Percentiles rank a stretch among this genome's conserved stretches.
Evolutionary conservation across 2,329 filamentous ascomycete genomes (phyloP).

Genomic region (Alternaria triticimaculans): DNA sequence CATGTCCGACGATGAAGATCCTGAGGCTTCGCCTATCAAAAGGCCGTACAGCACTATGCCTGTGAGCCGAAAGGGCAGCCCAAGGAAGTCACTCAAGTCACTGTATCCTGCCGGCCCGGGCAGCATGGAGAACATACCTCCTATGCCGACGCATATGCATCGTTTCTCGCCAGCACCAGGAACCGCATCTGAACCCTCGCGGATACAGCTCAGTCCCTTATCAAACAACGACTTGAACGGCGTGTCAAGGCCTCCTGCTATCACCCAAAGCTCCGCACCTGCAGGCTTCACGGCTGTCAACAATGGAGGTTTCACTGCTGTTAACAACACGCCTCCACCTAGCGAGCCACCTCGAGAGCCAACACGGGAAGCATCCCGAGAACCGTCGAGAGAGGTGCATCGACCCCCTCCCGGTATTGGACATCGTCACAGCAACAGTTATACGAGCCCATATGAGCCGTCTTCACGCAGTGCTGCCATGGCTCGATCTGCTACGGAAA

Average conservation of each 20-base stretch:
- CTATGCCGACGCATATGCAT: constrained; percentile 26
- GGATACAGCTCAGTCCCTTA: constrained; percentile 36
- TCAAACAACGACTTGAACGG: constrained; percentile 42
- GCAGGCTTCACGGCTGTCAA: constrained; percentile 36
- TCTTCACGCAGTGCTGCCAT: constrained; percentile 21
- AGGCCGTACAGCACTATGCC: constrained; percentile 40
- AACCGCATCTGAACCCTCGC: constrained; percentile 24
- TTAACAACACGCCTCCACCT: constrained; percentile 26
- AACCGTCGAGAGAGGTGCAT: constrained; percentile 17
- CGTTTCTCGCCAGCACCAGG: constrained; percentile 27
- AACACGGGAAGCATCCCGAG: constrained; percentile 19
- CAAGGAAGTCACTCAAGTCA: constrained; percentile 38
- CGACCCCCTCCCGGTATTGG: constrained; percentile 13
- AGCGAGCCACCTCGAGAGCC: constrained; percentile 20
- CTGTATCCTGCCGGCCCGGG: constrained; percentile 26
- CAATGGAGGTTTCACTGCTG: constrained; percentile 30
- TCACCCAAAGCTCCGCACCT: constrained; percentile 15
- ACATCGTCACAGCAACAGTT: constrained; percentile 26
- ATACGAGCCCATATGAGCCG: constrained; percentile 41
- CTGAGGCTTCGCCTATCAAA: constrained; percentile 33
- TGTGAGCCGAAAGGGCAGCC: constrained; percentile 31
- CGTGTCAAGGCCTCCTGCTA: constrained; percentile 18
- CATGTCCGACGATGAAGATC: constrained; percentile 41
- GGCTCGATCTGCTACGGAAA: constrained; percentile 18
- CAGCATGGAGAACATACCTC: constrained; percentile 38